A percentile compares a stretch with the other conserved stretches of the same genome.
Evolutionary conservation across 2,329 filamentous ascomycete species (phyloP).

Genomic region (Hymenoscyphus occultus): DNA sequence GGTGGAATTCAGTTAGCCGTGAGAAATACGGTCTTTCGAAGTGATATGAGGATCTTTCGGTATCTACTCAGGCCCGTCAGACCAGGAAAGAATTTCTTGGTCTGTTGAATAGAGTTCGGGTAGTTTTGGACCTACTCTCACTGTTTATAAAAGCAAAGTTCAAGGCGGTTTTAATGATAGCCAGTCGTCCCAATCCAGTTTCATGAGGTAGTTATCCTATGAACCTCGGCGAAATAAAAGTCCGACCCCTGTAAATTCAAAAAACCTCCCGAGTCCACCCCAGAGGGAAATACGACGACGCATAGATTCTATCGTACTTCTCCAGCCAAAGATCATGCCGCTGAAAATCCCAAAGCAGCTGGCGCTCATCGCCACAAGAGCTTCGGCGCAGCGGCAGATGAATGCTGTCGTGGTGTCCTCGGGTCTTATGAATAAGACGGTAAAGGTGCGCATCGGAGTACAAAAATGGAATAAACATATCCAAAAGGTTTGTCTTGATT

Average conservation of each 20-base stretch:
- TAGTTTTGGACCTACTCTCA: too few relatives aligned
- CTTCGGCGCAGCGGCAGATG: slow-evolving; percentile 21
- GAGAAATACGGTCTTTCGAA: too few relatives aligned
- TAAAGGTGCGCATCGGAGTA: slow-evolving; percentile 71
- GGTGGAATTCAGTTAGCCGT: too few relatives aligned
- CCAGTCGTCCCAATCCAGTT: too few relatives aligned
- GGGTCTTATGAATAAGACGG: slow-evolving; percentile 74
- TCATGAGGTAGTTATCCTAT: neutral
- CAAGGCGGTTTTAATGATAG: too few relatives aligned
- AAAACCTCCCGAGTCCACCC: neutral
- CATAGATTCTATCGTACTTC: neutral
- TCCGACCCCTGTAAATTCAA: neutral
- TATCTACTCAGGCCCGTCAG: too few relatives aligned
- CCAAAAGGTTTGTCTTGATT: slow-evolving; percentile 57
- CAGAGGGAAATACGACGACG: neutral
- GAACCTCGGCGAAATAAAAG: neutral
- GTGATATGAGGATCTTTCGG: too few relatives aligned
- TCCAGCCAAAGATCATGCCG: slow-evolving; percentile 8
- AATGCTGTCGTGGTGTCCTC: slow-evolving; percentile 67
- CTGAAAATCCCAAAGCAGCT: slow-evolving; percentile 11
- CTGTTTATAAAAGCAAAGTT: too few relatives aligned
- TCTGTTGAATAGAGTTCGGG: too few relatives aligned
- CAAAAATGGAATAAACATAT: slow-evolving; percentile 71
- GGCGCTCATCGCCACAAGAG: neutral
- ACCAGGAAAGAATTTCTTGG: too few relatives aligned